Evolutionary conservation across 208 protist genomes (phyloP), one percentile per base, ranked within the genome.

Genomic region (Acanthamoeba triangularis): DNA sequence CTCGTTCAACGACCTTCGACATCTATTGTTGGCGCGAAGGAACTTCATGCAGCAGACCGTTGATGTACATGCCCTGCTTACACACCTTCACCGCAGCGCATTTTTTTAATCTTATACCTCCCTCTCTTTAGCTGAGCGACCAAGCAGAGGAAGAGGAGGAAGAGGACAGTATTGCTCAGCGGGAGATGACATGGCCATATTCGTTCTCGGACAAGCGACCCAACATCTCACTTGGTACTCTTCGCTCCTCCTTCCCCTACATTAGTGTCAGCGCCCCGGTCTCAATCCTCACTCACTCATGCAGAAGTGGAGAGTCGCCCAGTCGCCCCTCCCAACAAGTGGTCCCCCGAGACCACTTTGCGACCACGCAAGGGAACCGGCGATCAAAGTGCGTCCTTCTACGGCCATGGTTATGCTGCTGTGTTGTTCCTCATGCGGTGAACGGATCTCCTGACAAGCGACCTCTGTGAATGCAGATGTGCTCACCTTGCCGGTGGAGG

Each of bases 1-100:
- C 44, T 82, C 74, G 74, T 82, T 82, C 44, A 82, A 52, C 8
- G 74, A 82, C 25, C 74, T 82, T 16, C 74, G 74, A 52, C 74
- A 82, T 37, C 41, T 82, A 7, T 18, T 82, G 18, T 28, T 82
- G 74, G 74, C 74, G 41, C 74, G 74, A 82, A 44, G 74, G 18
- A 44, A 82, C 37, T 82, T 47, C 25, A 82, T 82, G 74, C 74
- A 82, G 41, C 18, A 82, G 37, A 82, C 74, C 5, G 35, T 52
- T 7, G 74, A 56, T 35, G 37, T 47, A 47, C 76, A 16, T 85
- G 5, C 52, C 13, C 16, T 23, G 18, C 16, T 13, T 11, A 20
- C 16, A 4, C 52, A 20, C 2, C 2, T 0, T 84, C 52, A 49
- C 23, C 49, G 11, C 74, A 10, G 41, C 11, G 6, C 41, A 67